phyloP scores from a whole-genome alignment of 768 basidiomycete genomes.

The Suillus paluster region DNA sequence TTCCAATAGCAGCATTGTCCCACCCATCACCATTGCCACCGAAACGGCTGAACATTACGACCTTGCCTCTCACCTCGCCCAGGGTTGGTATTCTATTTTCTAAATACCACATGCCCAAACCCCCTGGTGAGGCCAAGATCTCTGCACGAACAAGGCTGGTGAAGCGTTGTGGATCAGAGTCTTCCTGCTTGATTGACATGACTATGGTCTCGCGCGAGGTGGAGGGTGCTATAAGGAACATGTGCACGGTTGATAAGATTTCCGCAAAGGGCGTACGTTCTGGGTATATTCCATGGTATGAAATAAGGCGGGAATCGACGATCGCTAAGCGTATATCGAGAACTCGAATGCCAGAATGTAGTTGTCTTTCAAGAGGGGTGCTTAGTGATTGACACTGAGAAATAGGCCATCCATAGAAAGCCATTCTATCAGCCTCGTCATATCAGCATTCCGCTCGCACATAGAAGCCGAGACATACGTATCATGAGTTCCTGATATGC shows the following conservation, averaged over 20 bases:
- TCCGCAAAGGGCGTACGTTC: slow-evolving; percentile 68
- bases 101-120: slow-evolving; percentile 75
- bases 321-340: slow-evolving; percentile 82
- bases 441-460: slow-evolving; percentile 4
- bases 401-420: slow-evolving; percentile 84
- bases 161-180: slow-evolving; percentile 58
- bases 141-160: slow-evolving; percentile 68
- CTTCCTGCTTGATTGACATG: slow-evolving; percentile 91
- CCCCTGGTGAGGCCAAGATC: slow-evolving; percentile 56
- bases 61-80: slow-evolving; percentile 86
- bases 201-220: slow-evolving; percentile 76
- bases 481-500: slow-evolving; percentile 62
- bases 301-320: slow-evolving; percentile 61
- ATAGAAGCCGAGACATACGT: slow-evolving; percentile 48
- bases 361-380: slow-evolving; percentile 68
- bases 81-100: slow-evolving; percentile 80
- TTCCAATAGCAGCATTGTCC: slow-evolving; percentile 77
- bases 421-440: slow-evolving; percentile 47
- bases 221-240: slow-evolving; percentile 62
- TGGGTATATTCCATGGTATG: slow-evolving; percentile 82
- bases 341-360: slow-evolving; percentile 78
- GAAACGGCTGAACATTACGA: slow-evolving; percentile 86
- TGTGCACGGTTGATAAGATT: slow-evolving; percentile 63
- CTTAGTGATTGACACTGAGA: slow-evolving; percentile 81
- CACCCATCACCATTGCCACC: slow-evolving; percentile 70